These are phyloP conservation scores for Amylostereum chailletii DNA, from an alignment of 1,284 basidiomycete species.

Conservation along the genomic window DNA sequence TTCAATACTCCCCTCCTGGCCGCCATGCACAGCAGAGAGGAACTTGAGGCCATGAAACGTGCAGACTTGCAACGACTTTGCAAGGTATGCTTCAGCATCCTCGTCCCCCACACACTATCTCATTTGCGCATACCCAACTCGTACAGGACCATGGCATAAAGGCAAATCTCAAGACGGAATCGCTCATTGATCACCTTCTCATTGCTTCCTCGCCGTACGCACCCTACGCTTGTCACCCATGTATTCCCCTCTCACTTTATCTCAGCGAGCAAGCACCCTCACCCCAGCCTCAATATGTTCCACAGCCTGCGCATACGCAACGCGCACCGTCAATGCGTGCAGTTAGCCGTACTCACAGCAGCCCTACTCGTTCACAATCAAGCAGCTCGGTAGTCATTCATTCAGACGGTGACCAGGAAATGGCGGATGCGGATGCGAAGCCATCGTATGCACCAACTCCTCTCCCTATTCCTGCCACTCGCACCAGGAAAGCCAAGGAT, in stretches of 20 bases:
- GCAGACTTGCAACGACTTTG: slow-evolving; percentile 66
- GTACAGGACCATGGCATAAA: slow-evolving; percentile 64
- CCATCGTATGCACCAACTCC: slow-evolving; percentile 11
- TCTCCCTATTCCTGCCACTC: slow-evolving; percentile 24
- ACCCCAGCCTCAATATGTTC: too few relatives aligned
- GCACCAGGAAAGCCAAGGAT: slow-evolving; percentile 62
- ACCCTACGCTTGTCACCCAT: slow-evolving; percentile 4
- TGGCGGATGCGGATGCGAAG: slow-evolving; percentile 9
- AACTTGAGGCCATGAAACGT: slow-evolving; percentile 57
- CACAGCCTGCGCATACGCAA: too few relatives aligned
- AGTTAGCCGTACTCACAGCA: slow-evolving; percentile 23
- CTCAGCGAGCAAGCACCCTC: slow-evolving; percentile 3
- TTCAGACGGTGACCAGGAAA: slow-evolving; percentile 15
- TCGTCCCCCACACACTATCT: neutral
- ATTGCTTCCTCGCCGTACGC: slow-evolving; percentile 1
- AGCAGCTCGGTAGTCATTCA: slow-evolving; percentile 39
- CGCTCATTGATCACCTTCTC: slow-evolving; percentile 58
- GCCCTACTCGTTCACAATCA: slow-evolving; percentile 28
- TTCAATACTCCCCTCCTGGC: slow-evolving; percentile 23
- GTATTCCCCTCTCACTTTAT: slow-evolving; percentile 11
- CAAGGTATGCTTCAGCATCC: slow-evolving; percentile 40
- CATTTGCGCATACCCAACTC: slow-evolving; percentile 10
- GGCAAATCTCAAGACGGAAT: slow-evolving; percentile 72
- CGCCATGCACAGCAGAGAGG: slow-evolving; percentile 40
- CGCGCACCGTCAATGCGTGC: slow-evolving; percentile 21